These are phyloP conservation scores for Kurtzmaniella quercitrusa DNA, from an alignment of 1,139 yeast species.

Conservation along the genomic window DNA sequence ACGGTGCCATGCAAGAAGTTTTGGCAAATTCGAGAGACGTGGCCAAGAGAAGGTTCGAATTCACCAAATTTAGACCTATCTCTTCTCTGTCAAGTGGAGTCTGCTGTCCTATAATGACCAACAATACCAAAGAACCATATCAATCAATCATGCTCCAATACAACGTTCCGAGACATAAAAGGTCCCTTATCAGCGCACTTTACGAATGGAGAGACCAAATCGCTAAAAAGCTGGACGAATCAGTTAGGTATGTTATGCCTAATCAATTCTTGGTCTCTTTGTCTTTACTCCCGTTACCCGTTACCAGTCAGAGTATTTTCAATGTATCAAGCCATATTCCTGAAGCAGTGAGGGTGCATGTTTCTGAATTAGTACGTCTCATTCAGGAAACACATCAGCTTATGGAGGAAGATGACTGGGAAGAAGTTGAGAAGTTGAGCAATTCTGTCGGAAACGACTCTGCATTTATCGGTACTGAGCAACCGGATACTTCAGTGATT, in stretches of 20 bases:
- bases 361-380: constrained; percentile 54
- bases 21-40: constrained; percentile 75
- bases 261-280: constrained; percentile 71
- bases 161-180: constrained; percentile 55
- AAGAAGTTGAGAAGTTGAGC: constrained; percentile 25
- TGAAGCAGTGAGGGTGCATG: constrained; percentile 54
- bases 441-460: constrained; percentile 11
- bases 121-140: constrained; percentile 54
- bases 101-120: constrained; percentile 47
- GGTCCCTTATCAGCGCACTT: constrained; percentile 55
- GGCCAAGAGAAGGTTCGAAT: constrained; percentile 80
- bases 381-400: constrained; percentile 37
- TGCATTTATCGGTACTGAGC: constrained; percentile 7
- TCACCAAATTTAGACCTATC: constrained; percentile 55
- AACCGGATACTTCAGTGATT: constrained; percentile 4
- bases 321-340: constrained; percentile 47
- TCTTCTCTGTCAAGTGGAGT: constrained; percentile 25
- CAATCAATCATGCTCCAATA: constrained; percentile 57
- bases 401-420: constrained; percentile 20
- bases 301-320: constrained; percentile 54
- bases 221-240: constrained; percentile 81
- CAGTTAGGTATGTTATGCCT: constrained; percentile 78
- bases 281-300: constrained; percentile 52
- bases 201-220: constrained; percentile 78
- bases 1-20: constrained; percentile 40